Evolutionary conservation across 23 red algal genomes (phyloP), one percentile per base, ranked within the genome.

Genomic region (Gracilaria caudata): DNA sequence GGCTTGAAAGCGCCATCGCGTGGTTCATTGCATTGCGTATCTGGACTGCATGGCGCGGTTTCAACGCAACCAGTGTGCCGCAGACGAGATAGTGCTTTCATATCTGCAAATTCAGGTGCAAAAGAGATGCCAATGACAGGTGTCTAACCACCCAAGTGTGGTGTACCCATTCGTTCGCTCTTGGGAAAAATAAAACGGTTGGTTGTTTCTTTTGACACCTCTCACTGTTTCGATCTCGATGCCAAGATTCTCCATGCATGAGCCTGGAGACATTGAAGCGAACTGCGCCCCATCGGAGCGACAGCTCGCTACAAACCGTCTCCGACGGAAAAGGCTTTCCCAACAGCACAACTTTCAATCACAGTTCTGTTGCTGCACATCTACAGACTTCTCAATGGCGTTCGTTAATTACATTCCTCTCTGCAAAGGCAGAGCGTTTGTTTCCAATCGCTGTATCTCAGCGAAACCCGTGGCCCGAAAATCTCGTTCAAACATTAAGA

Each of bases 351-450:
- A 23, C 23, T 60, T 12, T 28, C 23, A 60, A 4, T 11, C 2
- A 7, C 25, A 60, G 21, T 60, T 25, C 25, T 4, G 8, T 7
- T 28, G 57, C 23, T 28, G 3, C 11, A 60, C 57, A 60, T 60
- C 57, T 7, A 28, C 1, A 23, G 2, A 28, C 40, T 41, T 65
- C 12, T 14, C 7, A 16, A 71, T 71, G 65, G 65, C 65, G 9
- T 71, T 71, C 26, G 65, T 71, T 6, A 71, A 36, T 34, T 71
- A 16, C 65, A 23, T 36, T 71, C 65, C 65, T 41, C 37, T 71
- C 57, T 28, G 26, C 28, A 5, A 23, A 28, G 23, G 23, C 4
- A 28, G 57, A 29, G 23, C 57, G 25, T 60, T 71, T 41, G 65
- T 71, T 71, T 36, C 65, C 32, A 41, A 71, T 71, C 65, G 65